Percentiles rank a stretch among this genome's conserved stretches.
Evolutionary conservation across 1,139 yeast species (phyloP).

Genomic region (Magnusiomyces fungicola): DNA sequence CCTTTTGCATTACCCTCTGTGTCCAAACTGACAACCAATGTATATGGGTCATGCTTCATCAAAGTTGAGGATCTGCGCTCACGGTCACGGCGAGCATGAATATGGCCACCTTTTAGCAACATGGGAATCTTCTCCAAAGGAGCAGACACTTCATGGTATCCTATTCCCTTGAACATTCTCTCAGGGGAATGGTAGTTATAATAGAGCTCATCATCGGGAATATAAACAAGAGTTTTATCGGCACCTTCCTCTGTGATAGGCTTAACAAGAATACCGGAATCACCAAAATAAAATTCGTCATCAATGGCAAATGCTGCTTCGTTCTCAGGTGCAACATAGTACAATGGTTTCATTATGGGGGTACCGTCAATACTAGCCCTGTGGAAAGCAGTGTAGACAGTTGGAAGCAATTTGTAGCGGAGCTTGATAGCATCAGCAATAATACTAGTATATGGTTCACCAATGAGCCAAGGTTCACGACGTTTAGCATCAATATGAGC

Average conservation of each 20-base stretch:
- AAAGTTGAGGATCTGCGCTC: conserved; percentile 71
- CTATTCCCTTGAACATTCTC: conserved; percentile 33
- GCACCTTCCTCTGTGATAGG: conserved; percentile 66
- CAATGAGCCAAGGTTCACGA: conserved; percentile 86
- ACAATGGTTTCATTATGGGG: conserved; percentile 72
- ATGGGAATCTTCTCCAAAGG: conserved; percentile 63
- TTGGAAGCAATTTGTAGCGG: conserved; percentile 71
- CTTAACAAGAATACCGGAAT: conserved; percentile 65
- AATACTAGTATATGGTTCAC: conserved; percentile 61
- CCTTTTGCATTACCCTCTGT: conserved; percentile 47
- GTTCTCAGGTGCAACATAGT: conserved; percentile 54
- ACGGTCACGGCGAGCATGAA: conserved; percentile 60
- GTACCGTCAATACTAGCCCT: conserved; percentile 52
- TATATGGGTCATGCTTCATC: conserved; percentile 79
- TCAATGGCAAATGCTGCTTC: conserved; percentile 52
- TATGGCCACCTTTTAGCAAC: conserved; percentile 68
- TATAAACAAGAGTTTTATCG: conserved; percentile 39
- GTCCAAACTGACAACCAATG: conserved; percentile 59
- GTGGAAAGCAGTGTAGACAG: conserved; percentile 74
- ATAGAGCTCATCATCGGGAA: conserved; percentile 56
- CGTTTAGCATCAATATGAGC: conserved; percentile 91
- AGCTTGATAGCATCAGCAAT: conserved; percentile 65
- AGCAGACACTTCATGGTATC: conserved; percentile 39
- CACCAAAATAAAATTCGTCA: conserved; percentile 76
- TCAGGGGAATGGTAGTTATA: conserved; percentile 49